These are phyloP conservation scores for Cyberlindnera euphorbiiphila DNA, from an alignment of 805 yeast species.

Conservation along the genomic window DNA sequence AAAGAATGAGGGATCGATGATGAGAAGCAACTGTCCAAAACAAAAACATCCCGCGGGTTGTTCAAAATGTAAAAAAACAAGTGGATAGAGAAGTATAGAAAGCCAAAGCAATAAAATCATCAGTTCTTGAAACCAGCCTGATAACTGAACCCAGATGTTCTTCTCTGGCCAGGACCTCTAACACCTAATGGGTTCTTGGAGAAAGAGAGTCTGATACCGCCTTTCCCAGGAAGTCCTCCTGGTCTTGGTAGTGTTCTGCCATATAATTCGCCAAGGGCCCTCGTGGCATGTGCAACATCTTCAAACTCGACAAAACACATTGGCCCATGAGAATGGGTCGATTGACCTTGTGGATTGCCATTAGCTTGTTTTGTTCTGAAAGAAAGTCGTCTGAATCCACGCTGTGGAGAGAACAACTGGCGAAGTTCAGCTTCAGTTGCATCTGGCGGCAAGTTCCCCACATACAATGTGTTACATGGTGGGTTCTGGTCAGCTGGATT, in stretches of 20 bases:
- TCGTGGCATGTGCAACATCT: constrained; percentile 88
- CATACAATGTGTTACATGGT: constrained; percentile 95
- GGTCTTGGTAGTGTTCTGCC: constrained; percentile 88
- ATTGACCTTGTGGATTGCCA: constrained; percentile 31
- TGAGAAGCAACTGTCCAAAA: no score
- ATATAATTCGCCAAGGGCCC: constrained; percentile 89
- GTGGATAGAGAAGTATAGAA: background rate
- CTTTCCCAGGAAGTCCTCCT: constrained; percentile 67
- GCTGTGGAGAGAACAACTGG: constrained; percentile 79
- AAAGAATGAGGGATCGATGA: no score
- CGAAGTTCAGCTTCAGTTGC: constrained; percentile 92
- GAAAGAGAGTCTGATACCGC: constrained; percentile 91
- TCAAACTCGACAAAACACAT: constrained; percentile 99
- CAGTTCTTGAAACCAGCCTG: constrained; percentile 19
- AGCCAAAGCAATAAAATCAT: background rate
- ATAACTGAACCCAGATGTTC: constrained; percentile 32
- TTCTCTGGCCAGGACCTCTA: constrained; percentile 60
- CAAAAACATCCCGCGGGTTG: no score
- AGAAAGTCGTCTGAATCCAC: constrained; percentile 88
- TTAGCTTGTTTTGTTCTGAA: constrained; percentile 73
- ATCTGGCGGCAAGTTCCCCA: constrained; percentile 96
- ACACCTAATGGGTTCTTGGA: constrained; percentile 97
- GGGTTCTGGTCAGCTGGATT: constrained; percentile 99
- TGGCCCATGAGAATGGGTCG: constrained; percentile 67
- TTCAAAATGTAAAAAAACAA: background rate